phyloP scores from a whole-genome alignment of 768 basidiomycete genomes.

The Chalciporus pseudorubinellus region DNA sequence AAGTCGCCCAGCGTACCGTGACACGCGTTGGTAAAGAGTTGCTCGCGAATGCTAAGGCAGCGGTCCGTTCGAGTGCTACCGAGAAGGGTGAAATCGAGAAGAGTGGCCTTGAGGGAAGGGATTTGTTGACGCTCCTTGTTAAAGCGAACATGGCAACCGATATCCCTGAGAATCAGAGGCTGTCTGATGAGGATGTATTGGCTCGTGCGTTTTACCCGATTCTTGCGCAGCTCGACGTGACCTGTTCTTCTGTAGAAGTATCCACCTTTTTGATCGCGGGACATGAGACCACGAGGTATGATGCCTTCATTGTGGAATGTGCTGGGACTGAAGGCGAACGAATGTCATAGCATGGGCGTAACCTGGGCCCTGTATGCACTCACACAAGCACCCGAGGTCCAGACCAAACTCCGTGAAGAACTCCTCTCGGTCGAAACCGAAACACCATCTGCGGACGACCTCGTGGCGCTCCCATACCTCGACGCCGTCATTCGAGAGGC shows the following conservation, averaged over 20 bases:
- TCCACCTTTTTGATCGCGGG: constrained; percentile 61
- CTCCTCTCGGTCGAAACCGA: constrained; percentile 50
- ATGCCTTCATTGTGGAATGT: too few relatives aligned
- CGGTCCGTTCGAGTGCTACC: constrained; percentile 22
- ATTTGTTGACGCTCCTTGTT: constrained; percentile 61
- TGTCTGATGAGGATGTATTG: constrained; percentile 64
- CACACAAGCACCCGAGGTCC: constrained; percentile 44
- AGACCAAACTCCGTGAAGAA: constrained; percentile 59
- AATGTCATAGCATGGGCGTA: constrained; percentile 33
- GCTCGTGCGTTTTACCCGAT: constrained; percentile 38
- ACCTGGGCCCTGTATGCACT: constrained; percentile 63
- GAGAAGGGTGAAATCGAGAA: constrained; percentile 34
- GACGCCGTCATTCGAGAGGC: constrained; percentile 63
- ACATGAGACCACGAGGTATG: constrained; percentile 55
- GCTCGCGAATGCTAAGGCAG: constrained; percentile 47
- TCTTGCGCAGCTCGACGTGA: background rate
- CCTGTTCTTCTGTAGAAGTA: constrained; percentile 42
- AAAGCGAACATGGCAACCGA: too few relatives aligned
- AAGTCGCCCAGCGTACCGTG: constrained; percentile 41
- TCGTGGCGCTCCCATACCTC: constrained; percentile 64
- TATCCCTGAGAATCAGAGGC: constrained; percentile 46
- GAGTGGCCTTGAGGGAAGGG: constrained; percentile 38
- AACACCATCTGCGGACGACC: constrained; percentile 65
- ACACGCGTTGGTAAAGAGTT: constrained; percentile 50
- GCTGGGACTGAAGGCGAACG: too few relatives aligned